These are phyloP conservation scores for Moringa oleifera DNA, from an alignment of 345 rosid species.

Conservation along the genomic window DNA sequence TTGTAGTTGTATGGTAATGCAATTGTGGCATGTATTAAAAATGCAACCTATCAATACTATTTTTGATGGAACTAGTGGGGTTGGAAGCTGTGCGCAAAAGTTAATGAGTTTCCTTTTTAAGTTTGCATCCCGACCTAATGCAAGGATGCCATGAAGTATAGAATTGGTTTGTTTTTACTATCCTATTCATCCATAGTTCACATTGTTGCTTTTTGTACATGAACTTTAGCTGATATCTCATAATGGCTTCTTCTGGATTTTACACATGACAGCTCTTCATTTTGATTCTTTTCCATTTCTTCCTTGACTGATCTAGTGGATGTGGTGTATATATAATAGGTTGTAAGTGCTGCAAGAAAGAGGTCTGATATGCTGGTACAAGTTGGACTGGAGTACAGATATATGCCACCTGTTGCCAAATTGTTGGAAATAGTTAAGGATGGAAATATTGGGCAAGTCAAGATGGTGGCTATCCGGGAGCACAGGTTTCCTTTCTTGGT, in stretches of 20 bases:
- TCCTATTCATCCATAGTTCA: too few relatives aligned
- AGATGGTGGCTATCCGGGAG: slow-evolving; percentile 91
- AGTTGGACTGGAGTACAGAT: slow-evolving; percentile 88
- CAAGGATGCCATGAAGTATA: too few relatives aligned
- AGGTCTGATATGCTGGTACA: slow-evolving; percentile 84
- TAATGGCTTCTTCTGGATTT: neutral
- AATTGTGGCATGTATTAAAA: too few relatives aligned
- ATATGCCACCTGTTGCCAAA: slow-evolving; percentile 96
- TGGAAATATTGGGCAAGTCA: slow-evolving; percentile 61
- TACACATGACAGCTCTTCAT: neutral
- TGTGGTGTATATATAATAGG: slow-evolving; percentile 33
- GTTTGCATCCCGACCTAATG: too few relatives aligned
- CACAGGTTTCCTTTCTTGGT: slow-evolving; percentile 92
- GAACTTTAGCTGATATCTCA: neutral
- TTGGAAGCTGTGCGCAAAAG: too few relatives aligned
- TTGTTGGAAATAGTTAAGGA: slow-evolving; percentile 65
- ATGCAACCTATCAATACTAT: too few relatives aligned
- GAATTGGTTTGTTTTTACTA: too few relatives aligned
- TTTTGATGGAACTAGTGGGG: too few relatives aligned
- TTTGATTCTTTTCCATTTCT: slow-evolving; percentile 1
- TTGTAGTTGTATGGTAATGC: too few relatives aligned
- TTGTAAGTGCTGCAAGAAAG: slow-evolving; percentile 64
- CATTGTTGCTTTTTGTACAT: too few relatives aligned
- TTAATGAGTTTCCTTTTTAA: too few relatives aligned
- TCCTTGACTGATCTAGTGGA: neutral